Percentiles rank a stretch among this genome's conserved stretches.
These are phyloP conservation scores for Leccinum disarticulatum DNA, from an alignment of 768 basidiomycete genomes.

Conservation along the genomic window DNA sequence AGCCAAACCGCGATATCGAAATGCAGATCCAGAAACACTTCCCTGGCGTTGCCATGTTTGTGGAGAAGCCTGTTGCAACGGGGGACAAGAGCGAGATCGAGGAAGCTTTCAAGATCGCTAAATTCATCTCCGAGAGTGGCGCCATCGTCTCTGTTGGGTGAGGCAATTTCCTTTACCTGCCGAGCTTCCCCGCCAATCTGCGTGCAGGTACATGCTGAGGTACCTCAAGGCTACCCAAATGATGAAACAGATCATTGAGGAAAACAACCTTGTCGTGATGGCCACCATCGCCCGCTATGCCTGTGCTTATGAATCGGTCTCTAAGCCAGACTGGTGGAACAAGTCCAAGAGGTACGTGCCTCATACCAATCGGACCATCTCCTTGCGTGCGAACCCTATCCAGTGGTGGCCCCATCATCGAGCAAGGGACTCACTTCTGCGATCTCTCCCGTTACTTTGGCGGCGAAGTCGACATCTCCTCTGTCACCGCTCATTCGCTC, in stretches of 20 bases:
- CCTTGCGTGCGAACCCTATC: constrained; percentile 7
- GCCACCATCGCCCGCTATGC: constrained; percentile 94
- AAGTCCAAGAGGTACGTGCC: constrained; percentile 77
- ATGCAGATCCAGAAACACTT: constrained; percentile 83
- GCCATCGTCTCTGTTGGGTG: constrained; percentile 90
- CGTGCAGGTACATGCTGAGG: constrained; percentile 82
- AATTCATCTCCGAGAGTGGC: constrained; percentile 63
- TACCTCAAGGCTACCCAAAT: constrained; percentile 92
- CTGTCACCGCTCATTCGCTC: constrained; percentile 81
- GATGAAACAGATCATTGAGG: constrained; percentile 95
- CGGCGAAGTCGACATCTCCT: constrained; percentile 86
- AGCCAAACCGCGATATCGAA: constrained; percentile 81
- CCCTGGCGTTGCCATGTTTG: constrained; percentile 85
- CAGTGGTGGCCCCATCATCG: constrained; percentile 77
- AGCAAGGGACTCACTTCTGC: constrained; percentile 96
- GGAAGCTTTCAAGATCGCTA: constrained; percentile 70
- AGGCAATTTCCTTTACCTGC: constrained; percentile 22
- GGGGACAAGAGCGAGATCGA: constrained; percentile 67
- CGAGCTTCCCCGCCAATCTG: background rate
- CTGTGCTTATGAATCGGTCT: constrained; percentile 77
- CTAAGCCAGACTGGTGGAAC: constrained; percentile 92
- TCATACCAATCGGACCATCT: background rate
- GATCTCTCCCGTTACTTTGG: constrained; percentile 97
- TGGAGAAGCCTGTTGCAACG: constrained; percentile 92
- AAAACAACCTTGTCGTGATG: constrained; percentile 95